These are phyloP conservation scores for Phytophthora colocasiae DNA, from an alignment of 352 stramenopile genomes.

Conservation along the genomic window DNA sequence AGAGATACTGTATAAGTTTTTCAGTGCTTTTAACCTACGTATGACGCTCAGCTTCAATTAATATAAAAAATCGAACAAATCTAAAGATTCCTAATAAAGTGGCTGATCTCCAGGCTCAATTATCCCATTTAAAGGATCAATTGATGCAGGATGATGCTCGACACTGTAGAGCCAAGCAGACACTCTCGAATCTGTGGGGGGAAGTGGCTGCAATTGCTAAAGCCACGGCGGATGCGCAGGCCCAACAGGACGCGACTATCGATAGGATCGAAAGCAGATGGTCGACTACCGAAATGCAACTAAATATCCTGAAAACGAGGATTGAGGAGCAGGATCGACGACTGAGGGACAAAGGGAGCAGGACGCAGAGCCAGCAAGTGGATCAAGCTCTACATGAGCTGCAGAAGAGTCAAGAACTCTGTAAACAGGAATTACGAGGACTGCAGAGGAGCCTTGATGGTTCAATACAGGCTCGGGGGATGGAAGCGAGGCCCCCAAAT, in stretches of 20 bases:
- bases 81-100: not conserved
- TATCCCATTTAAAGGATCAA: slow-evolving; percentile 11
- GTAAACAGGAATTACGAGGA: slow-evolving; percentile 14
- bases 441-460: slow-evolving; percentile 17
- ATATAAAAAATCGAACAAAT: too few relatives aligned
- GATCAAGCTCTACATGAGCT: slow-evolving; percentile 13
- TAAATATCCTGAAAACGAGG: slow-evolving; percentile 3
- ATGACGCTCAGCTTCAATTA: too few relatives aligned
- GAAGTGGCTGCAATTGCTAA: slow-evolving; percentile 15
- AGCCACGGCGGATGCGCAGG: slow-evolving; percentile 6
- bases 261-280: slow-evolving; percentile 8
- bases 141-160: slow-evolving; percentile 2
- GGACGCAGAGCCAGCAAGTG: not conserved
- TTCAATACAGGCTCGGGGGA: not conserved
- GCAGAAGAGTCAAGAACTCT: slow-evolving; percentile 8
- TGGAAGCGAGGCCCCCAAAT: too few relatives aligned
- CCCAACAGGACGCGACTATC: not conserved
- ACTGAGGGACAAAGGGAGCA: not conserved
- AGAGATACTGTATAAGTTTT: too few relatives aligned
- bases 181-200: slow-evolving; percentile 20
- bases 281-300: slow-evolving; percentile 1
- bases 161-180: slow-evolving; percentile 8
- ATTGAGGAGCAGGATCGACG: slow-evolving; percentile 5
- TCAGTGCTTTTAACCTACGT: too few relatives aligned
- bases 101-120: slow-evolving; percentile 1